phyloP scores from a whole-genome alignment of 257 asterid species.

The Phtheirospermum japonicum region DNA sequence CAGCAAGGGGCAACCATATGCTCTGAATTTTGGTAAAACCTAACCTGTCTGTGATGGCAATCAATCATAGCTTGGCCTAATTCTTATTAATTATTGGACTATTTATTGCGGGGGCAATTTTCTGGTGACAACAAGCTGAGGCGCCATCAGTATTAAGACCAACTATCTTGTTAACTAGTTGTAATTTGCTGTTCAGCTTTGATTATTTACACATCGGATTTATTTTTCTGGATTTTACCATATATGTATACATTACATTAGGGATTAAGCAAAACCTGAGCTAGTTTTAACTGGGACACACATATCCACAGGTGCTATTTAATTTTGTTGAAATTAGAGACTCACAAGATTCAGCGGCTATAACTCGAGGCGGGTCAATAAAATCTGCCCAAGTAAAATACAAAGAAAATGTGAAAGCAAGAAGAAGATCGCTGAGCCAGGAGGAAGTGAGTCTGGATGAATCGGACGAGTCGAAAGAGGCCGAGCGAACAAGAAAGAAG shows the following conservation, averaged over 20 bases:
- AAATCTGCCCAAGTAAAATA: background rate
- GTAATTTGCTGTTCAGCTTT: slow-evolving; percentile 12
- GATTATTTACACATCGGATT: background rate
- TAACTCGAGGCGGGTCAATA: slow-evolving; percentile 2
- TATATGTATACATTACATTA: too few species aligned
- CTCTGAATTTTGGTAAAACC: too few species aligned
- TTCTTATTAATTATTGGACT: background rate
- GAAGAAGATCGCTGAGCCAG: slow-evolving; percentile 37
- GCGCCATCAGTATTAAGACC: slow-evolving; percentile 3
- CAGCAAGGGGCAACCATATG: background rate
- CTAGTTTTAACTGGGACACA: background rate
- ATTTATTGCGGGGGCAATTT: background rate
- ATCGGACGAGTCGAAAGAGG: slow-evolving; percentile 24
- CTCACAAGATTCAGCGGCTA: slow-evolving; percentile 19
- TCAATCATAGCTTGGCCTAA: background rate
- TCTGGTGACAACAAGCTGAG: slow-evolving; percentile 10
- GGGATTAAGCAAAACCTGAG: too few species aligned
- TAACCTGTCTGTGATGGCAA: too few species aligned
- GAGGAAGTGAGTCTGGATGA: slow-evolving; percentile 35
- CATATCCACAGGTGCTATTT: slow-evolving; percentile 41
- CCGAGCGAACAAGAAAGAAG: slow-evolving; percentile 8
- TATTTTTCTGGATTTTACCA: background rate
- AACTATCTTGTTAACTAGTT: too few species aligned
- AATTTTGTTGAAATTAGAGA: slow-evolving; percentile 47
- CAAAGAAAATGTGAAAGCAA: slow-evolving; percentile 22